Conservation (phyloP, 306 rosid genomes). For the Leucaena leucocephala region DNA sequence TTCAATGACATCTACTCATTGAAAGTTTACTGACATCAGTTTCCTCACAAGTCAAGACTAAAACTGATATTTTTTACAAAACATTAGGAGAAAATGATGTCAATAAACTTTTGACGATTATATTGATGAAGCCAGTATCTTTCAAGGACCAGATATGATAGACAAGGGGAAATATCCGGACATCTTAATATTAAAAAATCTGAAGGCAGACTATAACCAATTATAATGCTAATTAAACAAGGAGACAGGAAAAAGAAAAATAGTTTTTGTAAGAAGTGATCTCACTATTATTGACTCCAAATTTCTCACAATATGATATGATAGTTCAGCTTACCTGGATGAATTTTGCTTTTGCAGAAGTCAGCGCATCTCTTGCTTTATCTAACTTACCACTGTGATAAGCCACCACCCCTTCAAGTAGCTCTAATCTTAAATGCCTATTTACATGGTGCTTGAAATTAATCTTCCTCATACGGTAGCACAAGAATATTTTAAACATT, state of each 20-base stretch:
- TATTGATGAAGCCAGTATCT: background rate
- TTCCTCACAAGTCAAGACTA: background rate
- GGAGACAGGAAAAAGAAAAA: conserved; percentile 13
- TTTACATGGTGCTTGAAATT: conserved; percentile 25
- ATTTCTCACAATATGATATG: conserved; percentile 8
- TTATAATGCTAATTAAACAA: background rate
- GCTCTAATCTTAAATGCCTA: conserved; percentile 86
- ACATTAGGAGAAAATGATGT: background rate
- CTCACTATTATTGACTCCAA: background rate
- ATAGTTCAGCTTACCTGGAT: conserved; percentile 51
- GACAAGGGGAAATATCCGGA: conserved; percentile 9
- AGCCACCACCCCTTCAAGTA: conserved; percentile 94
- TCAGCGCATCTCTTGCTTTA: conserved; percentile 61
- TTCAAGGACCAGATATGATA: background rate
- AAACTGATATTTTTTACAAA: background rate
- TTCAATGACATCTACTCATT: background rate
- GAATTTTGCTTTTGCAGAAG: conserved; percentile 68
- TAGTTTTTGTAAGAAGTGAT: background rate
- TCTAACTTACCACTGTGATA: conserved; percentile 77
- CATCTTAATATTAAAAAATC: background rate
- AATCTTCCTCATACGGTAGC: conserved; percentile 22
- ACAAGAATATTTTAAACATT: conserved; percentile 1
- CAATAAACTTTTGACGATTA: background rate
- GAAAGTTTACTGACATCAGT: background rate
- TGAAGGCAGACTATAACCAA: conserved; percentile 12